Percentiles rank a stretch among this genome's conserved stretches.
phyloP scores from a whole-genome alignment of 345 rosid species.

The Populus simonii region DNA sequence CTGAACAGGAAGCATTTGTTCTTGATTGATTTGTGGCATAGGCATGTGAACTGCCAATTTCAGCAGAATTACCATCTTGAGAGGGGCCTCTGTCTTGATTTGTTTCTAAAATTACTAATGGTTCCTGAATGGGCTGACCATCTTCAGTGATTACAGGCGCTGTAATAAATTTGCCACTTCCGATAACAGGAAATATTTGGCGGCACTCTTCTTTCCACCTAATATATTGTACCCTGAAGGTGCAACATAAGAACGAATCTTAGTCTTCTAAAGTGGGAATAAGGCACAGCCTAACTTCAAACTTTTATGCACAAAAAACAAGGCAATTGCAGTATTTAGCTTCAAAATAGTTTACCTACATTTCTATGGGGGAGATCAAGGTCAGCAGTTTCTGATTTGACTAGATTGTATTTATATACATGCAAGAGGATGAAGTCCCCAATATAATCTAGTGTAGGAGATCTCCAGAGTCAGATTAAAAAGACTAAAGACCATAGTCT shows the following conservation, averaged over 20 bases:
- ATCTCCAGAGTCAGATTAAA: not conserved
- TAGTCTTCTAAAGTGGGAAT: slow-evolving; percentile 1
- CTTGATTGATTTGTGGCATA: slow-evolving; percentile 27
- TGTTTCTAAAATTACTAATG: slow-evolving; percentile 70
- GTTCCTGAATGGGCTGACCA: slow-evolving; percentile 79
- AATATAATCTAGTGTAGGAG: not conserved
- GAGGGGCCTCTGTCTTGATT: slow-evolving; percentile 38
- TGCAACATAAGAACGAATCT: not conserved
- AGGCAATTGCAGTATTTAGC: not conserved
- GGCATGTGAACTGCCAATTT: slow-evolving; percentile 13
- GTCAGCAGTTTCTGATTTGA: not conserved
- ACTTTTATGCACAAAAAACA: not conserved
- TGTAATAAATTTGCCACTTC: slow-evolving; percentile 82
- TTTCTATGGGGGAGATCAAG: not conserved
- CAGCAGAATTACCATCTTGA: slow-evolving; percentile 7
- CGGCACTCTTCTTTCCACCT: slow-evolving; percentile 80
- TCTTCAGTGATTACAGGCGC: slow-evolving; percentile 87
- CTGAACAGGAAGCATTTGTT: slow-evolving; percentile 35
- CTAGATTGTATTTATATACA: not conserved
- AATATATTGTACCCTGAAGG: slow-evolving; percentile 64
- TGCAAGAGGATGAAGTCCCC: not conserved
- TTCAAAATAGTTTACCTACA: not conserved
- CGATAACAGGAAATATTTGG: slow-evolving; percentile 70
- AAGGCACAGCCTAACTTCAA: not conserved
- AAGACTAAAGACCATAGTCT: not conserved